A percentile compares a stretch with the other conserved stretches of the same genome.
Conservation (phyloP, 129 eudicot genomes). For the Apium graveolens region DNA sequence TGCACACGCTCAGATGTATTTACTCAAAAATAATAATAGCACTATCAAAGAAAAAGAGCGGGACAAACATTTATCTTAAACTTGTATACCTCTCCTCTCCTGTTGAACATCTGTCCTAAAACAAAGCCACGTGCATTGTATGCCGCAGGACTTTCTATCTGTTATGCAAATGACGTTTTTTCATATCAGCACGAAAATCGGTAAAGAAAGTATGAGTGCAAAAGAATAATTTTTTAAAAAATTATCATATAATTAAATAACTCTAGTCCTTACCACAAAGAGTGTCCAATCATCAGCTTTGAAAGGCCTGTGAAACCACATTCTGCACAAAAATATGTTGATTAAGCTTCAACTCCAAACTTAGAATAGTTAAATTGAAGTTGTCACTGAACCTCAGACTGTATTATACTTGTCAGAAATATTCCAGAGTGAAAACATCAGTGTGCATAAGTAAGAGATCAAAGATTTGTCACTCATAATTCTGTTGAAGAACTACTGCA, state of each 20-base stretch:
- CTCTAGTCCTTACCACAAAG: slow-evolving; percentile 55
- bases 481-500: slow-evolving; percentile 5
- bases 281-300: slow-evolving; percentile 96
- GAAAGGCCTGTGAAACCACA: slow-evolving; percentile 92
- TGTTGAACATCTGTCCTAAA: slow-evolving; percentile 69
- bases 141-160: slow-evolving; percentile 80
- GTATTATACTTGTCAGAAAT: not conserved
- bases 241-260: too few relatives aligned
- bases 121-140: slow-evolving; percentile 73
- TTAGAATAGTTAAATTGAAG: not conserved
- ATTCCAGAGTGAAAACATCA: not conserved
- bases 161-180: slow-evolving; percentile 5
- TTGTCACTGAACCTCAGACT: not conserved
- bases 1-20: not conserved
- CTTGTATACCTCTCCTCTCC: slow-evolving; percentile 73
- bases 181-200: not conserved
- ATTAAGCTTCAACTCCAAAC: not conserved
- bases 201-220: not conserved
- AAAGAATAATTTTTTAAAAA: too few relatives aligned
- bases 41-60: not conserved
- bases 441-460: not conserved
- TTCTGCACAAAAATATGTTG: slow-evolving; percentile 35
- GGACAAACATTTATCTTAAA: not conserved
- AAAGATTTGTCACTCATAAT: not conserved
- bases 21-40: not conserved